phyloP scores from a whole-genome alignment of 352 stramenopile genomes.

The Phytophthora aleatoria region DNA sequence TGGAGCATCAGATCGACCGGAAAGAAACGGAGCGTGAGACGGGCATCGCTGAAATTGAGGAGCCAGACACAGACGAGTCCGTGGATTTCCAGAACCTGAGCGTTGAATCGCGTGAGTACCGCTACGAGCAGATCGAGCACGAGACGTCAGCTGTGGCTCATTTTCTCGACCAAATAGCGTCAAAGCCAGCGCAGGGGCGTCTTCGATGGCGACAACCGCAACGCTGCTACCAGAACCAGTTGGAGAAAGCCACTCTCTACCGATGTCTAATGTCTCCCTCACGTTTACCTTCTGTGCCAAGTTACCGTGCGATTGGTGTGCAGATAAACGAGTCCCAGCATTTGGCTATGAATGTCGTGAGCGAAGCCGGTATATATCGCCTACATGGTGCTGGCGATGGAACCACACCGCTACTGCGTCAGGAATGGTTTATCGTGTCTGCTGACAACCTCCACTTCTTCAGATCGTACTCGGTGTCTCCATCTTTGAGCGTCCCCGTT shows the following conservation, averaged over 20 bases:
- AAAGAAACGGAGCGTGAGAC: slow-evolving; percentile 25
- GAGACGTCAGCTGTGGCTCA: slow-evolving; percentile 55
- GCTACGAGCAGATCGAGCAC: slow-evolving; percentile 67
- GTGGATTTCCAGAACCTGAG: slow-evolving; percentile 54
- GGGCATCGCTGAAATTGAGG: slow-evolving; percentile 28
- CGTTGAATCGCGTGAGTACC: slow-evolving; percentile 67
- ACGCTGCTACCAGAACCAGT: slow-evolving; percentile 35
- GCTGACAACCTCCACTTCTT: slow-evolving; percentile 66
- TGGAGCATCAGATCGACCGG: slow-evolving; percentile 35
- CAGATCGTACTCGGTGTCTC: slow-evolving; percentile 59
- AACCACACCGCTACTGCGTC: slow-evolving; percentile 54
- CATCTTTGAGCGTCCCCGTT: slow-evolving; percentile 48
- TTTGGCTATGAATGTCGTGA: slow-evolving; percentile 63
- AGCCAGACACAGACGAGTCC: slow-evolving; percentile 13
- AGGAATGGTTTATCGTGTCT: slow-evolving; percentile 78
- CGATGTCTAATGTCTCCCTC: slow-evolving; percentile 65
- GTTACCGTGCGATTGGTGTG: slow-evolving; percentile 64
- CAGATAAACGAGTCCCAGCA: slow-evolving; percentile 56
- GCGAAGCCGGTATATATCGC: slow-evolving; percentile 64
- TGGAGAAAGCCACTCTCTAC: slow-evolving; percentile 57
- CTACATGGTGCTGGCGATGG: slow-evolving; percentile 36
- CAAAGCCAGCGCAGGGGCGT: slow-evolving; percentile 10
- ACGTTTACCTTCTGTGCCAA: slow-evolving; percentile 42
- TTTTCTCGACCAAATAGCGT: slow-evolving; percentile 47
- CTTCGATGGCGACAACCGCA: slow-evolving; percentile 25